Conservation (phyloP, 2,329 filamentous ascomycete genomes). For the Aspergillus sp. region DNA sequence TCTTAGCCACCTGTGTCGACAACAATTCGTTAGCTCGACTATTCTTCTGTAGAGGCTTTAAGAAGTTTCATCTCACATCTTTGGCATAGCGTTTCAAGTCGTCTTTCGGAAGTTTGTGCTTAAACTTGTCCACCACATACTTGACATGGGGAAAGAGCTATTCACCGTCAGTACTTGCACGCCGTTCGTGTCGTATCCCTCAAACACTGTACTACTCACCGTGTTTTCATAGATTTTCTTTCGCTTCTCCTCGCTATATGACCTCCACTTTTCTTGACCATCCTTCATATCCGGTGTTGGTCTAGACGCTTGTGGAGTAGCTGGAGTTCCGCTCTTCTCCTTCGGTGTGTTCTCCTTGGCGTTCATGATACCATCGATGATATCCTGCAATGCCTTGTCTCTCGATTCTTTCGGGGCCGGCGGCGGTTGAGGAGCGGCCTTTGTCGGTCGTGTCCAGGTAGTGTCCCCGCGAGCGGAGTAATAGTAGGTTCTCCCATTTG, state of each 20-base stretch:
- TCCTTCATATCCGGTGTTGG: conserved; percentile 53
- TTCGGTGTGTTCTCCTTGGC: conserved; percentile 59
- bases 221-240: conserved; percentile 95
- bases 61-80: conserved; percentile 50
- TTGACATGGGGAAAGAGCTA: conserved; percentile 84
- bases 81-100: conserved; percentile 66
- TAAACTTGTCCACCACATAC: conserved; percentile 82
- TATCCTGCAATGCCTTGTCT: conserved; percentile 76
- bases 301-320: conserved; percentile 65
- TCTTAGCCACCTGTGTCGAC: conserved; percentile 68
- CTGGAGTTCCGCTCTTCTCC: conserved; percentile 57
- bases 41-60: not conserved
- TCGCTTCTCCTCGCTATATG: conserved; percentile 71
- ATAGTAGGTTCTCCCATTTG: conserved; percentile 78
- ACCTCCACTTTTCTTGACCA: conserved; percentile 53
- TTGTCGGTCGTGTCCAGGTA: conserved; percentile 78
- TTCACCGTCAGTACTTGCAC: conserved; percentile 17
- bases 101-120: conserved; percentile 81
- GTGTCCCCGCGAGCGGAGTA: conserved; percentile 77
- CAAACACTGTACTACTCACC: conserved; percentile 56
- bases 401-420: conserved; percentile 69
- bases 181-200: not conserved
- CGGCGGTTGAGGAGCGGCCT: conserved; percentile 65
- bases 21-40: conserved; percentile 50
- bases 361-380: conserved; percentile 81